These are phyloP conservation scores for Hypoxylon sp. DNA, from an alignment of 2,329 filamentous ascomycete genomes.

Conservation along the genomic window DNA sequence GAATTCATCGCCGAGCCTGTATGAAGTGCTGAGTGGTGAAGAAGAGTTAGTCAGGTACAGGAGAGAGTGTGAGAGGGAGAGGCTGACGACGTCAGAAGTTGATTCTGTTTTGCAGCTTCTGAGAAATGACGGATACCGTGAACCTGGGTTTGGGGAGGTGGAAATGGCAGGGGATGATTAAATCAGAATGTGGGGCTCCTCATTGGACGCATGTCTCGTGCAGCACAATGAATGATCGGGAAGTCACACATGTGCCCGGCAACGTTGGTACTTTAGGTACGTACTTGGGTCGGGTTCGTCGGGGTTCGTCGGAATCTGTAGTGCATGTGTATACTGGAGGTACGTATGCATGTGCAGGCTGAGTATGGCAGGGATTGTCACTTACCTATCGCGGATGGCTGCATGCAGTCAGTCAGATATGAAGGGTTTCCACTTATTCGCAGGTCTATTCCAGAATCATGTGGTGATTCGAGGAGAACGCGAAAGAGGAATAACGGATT, in stretches of 20 bases:
- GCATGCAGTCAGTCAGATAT: background rate
- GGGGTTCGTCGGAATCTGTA: no score
- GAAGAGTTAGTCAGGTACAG: background rate
- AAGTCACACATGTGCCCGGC: conserved; percentile 22
- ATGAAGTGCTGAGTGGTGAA: background rate
- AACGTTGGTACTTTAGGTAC: background rate
- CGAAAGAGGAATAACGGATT: background rate
- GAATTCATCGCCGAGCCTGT: background rate
- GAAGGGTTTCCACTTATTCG: background rate
- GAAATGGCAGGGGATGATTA: conserved; percentile 13
- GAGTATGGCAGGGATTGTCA: background rate
- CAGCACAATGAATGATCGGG: conserved; percentile 21
- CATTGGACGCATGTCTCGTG: conserved; percentile 17
- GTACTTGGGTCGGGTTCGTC: background rate
- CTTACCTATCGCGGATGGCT: background rate
- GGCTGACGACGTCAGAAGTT: background rate
- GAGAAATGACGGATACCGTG: conserved; percentile 11
- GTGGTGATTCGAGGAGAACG: background rate
- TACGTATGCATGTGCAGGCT: background rate
- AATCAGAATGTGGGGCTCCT: conserved; percentile 32
- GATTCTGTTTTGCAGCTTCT: conserved; percentile 8
- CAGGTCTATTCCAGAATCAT: background rate
- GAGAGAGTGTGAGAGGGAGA: no score
- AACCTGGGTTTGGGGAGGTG: conserved; percentile 12
- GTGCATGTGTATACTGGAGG: background rate